A percentile compares a stretch with the other conserved stretches of the same genome.
These are phyloP conservation scores for Colletotrichum camelliae DNA, from an alignment of 2,329 filamentous ascomycete genomes.

Conservation along the genomic window DNA sequence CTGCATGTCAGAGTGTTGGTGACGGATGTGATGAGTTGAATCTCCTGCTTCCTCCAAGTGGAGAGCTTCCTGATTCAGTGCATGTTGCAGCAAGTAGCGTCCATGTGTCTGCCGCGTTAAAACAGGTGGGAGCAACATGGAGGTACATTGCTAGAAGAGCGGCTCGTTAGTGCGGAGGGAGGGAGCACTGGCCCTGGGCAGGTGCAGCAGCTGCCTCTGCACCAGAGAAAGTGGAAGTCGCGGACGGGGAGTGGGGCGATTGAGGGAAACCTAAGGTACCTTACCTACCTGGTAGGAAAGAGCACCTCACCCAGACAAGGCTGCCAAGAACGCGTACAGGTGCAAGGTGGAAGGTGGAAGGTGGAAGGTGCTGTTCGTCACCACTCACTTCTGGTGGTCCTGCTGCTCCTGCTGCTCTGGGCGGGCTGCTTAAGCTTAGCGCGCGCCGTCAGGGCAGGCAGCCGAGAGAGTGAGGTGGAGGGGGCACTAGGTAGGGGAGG, in stretches of 20 bases:
- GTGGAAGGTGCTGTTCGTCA: neutral
- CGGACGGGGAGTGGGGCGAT: neutral
- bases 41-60: neutral
- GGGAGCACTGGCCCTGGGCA: neutral
- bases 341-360: neutral
- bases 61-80: neutral
- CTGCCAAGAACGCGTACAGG: constrained; percentile 12
- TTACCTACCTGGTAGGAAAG: no score
- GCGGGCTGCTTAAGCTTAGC: neutral
- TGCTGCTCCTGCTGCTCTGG: neutral
- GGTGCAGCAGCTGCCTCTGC: neutral
- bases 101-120: neutral
- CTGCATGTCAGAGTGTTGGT: neutral
- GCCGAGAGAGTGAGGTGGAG: neutral
- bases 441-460: neutral
- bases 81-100: neutral
- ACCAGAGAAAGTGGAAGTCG: neutral
- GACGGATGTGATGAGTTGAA: neutral
- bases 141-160: neutral
- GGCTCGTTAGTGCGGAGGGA: neutral
- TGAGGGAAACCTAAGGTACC: no score
- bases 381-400: neutral
- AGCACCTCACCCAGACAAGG: neutral
- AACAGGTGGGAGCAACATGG: neutral
- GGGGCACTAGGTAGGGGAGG: no score